phyloP scores from a whole-genome alignment of 23 red algal species.

The Gracilariopsis chorda region DNA sequence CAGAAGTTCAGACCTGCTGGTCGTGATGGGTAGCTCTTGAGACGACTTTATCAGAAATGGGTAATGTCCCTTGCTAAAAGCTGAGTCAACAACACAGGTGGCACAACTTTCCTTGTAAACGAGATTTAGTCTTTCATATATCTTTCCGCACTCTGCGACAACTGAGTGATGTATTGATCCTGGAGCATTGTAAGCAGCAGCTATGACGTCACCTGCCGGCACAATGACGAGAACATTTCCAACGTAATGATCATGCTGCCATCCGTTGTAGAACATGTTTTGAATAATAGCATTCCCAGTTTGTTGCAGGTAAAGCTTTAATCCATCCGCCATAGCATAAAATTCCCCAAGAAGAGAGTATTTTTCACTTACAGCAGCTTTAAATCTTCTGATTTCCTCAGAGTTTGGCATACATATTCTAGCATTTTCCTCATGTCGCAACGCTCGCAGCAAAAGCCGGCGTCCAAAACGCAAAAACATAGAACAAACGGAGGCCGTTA shows the following conservation, averaged over 20 bases:
- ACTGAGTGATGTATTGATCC: neutral
- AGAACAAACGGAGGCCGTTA: neutral
- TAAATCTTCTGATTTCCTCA: neutral
- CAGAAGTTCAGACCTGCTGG: neutral
- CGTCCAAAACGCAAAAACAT: constrained; percentile 14
- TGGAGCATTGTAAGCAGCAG: neutral
- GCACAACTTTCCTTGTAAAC: neutral
- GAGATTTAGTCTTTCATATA: neutral
- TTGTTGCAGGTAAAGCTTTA: neutral
- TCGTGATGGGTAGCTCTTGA: neutral
- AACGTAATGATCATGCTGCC: too few relatives aligned
- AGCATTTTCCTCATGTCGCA: neutral
- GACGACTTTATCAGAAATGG: neutral
- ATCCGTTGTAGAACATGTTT: too few relatives aligned
- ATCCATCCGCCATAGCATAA: neutral
- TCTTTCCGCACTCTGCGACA: neutral
- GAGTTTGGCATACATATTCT: neutral
- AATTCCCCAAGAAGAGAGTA: neutral
- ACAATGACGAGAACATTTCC: too few relatives aligned
- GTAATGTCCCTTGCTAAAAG: neutral
- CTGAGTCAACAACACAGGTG: neutral
- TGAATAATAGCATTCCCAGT: too few relatives aligned
- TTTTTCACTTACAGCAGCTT: neutral
- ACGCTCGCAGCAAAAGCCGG: neutral
- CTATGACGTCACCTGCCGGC: neutral